Evolutionary conservation across 1,284 basidiomycete genomes (phyloP).

Genomic region (Rhizopogon parksii): DNA sequence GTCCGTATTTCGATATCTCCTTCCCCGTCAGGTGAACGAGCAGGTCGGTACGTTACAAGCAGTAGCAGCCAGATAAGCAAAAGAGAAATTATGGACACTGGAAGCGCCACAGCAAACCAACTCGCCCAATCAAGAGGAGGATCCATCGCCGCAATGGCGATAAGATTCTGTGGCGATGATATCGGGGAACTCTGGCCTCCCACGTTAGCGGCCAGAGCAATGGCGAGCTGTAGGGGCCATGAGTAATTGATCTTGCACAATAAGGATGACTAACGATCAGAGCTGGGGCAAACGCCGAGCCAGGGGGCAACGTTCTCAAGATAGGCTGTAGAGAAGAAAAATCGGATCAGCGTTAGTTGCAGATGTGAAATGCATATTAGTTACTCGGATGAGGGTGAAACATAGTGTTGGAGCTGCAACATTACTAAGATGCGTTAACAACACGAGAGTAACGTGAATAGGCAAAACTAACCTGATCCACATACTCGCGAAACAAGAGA

Average conservation of each 20-base stretch:
- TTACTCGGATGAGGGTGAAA: constrained; percentile 91
- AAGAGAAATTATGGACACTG: constrained; percentile 82
- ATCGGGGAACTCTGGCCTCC: constrained; percentile 95
- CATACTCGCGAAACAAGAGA: constrained; percentile 98
- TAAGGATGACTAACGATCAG: constrained; percentile 63
- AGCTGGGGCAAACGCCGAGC: constrained; percentile 83
- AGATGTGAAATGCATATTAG: constrained; percentile 19
- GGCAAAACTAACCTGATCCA: constrained; percentile 79
- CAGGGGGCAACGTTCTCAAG: constrained; percentile 83
- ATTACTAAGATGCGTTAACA: constrained; percentile 54
- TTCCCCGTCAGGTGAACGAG: constrained; percentile 67
- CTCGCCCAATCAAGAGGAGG: constrained; percentile 82
- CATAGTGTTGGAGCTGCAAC: constrained; percentile 97
- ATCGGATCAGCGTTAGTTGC: constrained; percentile 8
- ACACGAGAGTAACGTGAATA: constrained; percentile 22
- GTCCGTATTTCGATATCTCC: constrained; percentile 76
- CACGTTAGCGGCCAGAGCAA: constrained; percentile 95
- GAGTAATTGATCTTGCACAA: neutral
- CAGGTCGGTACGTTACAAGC: constrained; percentile 74
- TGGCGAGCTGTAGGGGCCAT: constrained; percentile 65
- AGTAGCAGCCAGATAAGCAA: constrained; percentile 90
- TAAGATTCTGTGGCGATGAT: constrained; percentile 96
- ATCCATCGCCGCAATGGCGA: constrained; percentile 86
- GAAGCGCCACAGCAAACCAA: constrained; percentile 94
- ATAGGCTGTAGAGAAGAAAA: constrained; percentile 62